A percentile compares a stretch with the other conserved stretches of the same genome.
Conservation (phyloP, 192 early-diverging fungal species). For the Coemansia erecta region DNA sequence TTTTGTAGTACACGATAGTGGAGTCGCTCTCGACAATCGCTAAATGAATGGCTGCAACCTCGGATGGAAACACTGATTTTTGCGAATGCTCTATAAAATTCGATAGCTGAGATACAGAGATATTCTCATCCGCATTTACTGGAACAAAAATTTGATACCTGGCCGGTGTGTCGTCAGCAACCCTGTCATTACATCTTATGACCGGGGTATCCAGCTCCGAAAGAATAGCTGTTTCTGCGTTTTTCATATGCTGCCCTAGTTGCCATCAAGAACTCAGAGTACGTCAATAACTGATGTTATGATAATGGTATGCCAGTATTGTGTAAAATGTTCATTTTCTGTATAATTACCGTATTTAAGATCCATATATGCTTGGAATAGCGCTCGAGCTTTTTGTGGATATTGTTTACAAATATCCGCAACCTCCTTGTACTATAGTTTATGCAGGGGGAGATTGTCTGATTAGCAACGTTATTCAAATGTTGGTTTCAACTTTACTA, state of each 20-base stretch:
- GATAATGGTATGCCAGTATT: background rate
- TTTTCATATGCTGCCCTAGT: too few relatives aligned
- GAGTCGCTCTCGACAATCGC: constrained; percentile 40
- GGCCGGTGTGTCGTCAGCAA: background rate
- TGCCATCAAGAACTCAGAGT: too few relatives aligned
- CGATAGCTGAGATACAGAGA: constrained; percentile 3
- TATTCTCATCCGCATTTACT: constrained; percentile 16
- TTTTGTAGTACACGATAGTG: constrained; percentile 32
- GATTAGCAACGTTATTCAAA: background rate
- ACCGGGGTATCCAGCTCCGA: constrained; percentile 6
- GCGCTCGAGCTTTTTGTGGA: constrained; percentile 18
- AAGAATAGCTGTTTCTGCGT: background rate
- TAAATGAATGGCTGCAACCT: constrained; percentile 9
- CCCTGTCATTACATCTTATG: background rate
- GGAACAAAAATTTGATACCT: constrained; percentile 23
- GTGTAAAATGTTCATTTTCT: background rate
- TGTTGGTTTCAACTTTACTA: too few relatives aligned
- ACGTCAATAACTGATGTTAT: background rate
- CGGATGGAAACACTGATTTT: background rate
- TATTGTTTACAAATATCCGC: constrained; percentile 16
- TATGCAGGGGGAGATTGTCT: background rate
- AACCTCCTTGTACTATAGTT: constrained; percentile 30
- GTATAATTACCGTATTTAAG: constrained; percentile 32
- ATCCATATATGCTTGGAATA: constrained; percentile 39
- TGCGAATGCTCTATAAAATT: background rate